Evolutionary conservation across 768 basidiomycete species (phyloP).

Genomic region (Amyloporia xantha): DNA sequence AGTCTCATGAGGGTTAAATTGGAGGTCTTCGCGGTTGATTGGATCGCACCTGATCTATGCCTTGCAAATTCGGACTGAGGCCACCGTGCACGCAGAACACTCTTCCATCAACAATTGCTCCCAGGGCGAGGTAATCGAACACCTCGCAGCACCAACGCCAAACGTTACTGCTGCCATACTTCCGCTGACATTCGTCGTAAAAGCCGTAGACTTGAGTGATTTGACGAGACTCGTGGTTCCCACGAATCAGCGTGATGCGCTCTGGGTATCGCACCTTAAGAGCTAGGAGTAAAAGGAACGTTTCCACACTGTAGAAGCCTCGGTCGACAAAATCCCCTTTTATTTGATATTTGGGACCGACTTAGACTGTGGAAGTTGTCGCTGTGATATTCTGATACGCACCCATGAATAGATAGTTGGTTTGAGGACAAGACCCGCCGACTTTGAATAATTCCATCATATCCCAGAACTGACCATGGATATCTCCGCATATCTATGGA

Average conservation of each 20-base stretch:
- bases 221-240: conserved; percentile 96
- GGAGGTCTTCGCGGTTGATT: conserved; percentile 13
- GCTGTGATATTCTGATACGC: no score
- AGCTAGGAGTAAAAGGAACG: conserved; percentile 88
- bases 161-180: conserved; percentile 90
- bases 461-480: conserved; percentile 97
- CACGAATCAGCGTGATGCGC: conserved; percentile 92
- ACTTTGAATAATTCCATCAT: conserved; percentile 93
- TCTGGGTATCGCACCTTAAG: conserved; percentile 97
- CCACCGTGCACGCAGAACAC: conserved; percentile 99
- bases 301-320: conserved; percentile 95
- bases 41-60: conserved; percentile 73
- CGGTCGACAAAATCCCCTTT: conserved; percentile 97
- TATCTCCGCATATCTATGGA: conserved; percentile 88
- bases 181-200: conserved; percentile 94
- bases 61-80: conserved; percentile 80
- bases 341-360: conserved; percentile 13
- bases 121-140: conserved; percentile 93
- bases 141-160: conserved; percentile 99
- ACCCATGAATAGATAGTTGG: conserved; percentile 97
- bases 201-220: conserved; percentile 96
- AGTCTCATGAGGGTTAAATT: neutral
- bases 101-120: conserved; percentile 93
- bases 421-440: conserved; percentile 87
- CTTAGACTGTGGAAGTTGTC: neutral